Conservation (phyloP, 192 early-diverging fungal genomes). For the Backusella australiensis region DNA sequence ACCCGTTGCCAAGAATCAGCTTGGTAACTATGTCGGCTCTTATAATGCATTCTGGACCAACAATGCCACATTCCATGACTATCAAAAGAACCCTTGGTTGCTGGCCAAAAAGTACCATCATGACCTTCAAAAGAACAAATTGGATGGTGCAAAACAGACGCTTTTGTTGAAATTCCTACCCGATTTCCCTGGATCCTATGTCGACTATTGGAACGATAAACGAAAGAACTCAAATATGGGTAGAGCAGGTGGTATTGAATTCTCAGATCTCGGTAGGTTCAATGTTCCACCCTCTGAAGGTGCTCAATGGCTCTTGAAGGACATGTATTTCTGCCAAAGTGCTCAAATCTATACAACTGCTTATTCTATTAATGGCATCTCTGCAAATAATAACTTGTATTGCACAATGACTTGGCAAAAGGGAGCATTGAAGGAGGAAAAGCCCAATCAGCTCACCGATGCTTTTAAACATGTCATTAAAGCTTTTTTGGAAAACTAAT, state of each 20-base stretch:
- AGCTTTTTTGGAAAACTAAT: not conserved
- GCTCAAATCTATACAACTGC: slow-evolving; percentile 16
- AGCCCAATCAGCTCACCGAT: not conserved
- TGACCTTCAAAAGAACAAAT: slow-evolving; percentile 9
- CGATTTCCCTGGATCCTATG: slow-evolving; percentile 19
- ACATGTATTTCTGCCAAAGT: slow-evolving; percentile 27
- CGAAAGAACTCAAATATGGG: slow-evolving; percentile 23
- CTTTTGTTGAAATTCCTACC: slow-evolving; percentile 13
- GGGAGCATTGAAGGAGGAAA: slow-evolving; percentile 3
- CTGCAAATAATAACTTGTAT: slow-evolving; percentile 4
- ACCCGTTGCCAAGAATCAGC: not conserved
- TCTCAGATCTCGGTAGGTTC: slow-evolving; percentile 33
- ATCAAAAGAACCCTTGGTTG: slow-evolving; percentile 18
- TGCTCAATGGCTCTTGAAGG: not conserved
- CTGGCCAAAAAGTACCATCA: slow-evolving; percentile 15
- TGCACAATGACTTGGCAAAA: slow-evolving; percentile 24
- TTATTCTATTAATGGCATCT: slow-evolving; percentile 18
- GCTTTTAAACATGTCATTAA: not conserved
- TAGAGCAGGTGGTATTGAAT: slow-evolving; percentile 27
- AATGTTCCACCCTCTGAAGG: not conserved
- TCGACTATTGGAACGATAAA: slow-evolving; percentile 14
- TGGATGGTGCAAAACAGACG: not conserved
- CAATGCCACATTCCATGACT: not conserved
- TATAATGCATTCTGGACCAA: slow-evolving; percentile 6
- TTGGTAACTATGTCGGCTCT: slow-evolving; percentile 33